Conservation (phyloP, 352 stramenopile species). For the Phytopythium kandeliae region DNA sequence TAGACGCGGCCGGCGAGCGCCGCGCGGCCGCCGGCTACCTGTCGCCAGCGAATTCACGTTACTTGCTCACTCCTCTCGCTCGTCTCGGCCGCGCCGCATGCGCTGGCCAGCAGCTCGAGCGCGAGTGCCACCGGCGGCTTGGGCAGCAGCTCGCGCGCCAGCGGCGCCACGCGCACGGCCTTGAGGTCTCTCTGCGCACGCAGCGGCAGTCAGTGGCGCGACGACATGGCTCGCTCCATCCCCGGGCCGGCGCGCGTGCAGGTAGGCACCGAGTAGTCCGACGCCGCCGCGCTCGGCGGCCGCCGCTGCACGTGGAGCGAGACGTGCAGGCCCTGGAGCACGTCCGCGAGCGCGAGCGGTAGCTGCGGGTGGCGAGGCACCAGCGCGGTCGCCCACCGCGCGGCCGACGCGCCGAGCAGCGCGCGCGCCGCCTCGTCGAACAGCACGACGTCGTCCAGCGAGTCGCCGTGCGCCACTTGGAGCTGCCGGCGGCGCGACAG, state of each 20-base stretch:
- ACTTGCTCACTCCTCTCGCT: too few relatives aligned
- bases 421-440: conserved; percentile 41
- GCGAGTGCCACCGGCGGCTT: conserved; percentile 32
- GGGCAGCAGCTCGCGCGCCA: conserved; percentile 33
- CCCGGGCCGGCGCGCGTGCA: too few relatives aligned
- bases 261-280: too few relatives aligned
- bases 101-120: conserved; percentile 22
- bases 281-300: conserved; percentile 1
- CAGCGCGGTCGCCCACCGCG: conserved; percentile 21
- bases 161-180: conserved; percentile 34
- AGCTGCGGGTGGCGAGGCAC: conserved; percentile 30
- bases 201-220: too few relatives aligned
- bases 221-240: too few relatives aligned
- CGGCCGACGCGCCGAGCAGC: conserved; percentile 30
- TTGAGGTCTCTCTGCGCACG: conserved; percentile 34
- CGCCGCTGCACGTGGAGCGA: conserved; percentile 37
- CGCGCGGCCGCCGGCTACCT: background rate
- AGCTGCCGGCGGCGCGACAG: conserved; percentile 12
- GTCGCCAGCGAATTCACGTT: too few relatives aligned
- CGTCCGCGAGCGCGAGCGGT: conserved; percentile 34
- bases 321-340: conserved; percentile 45
- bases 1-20: conserved; percentile 12
- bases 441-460: conserved; percentile 33
- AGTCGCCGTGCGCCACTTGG: conserved; percentile 25
- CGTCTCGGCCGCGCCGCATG: too few relatives aligned